Conservation (phyloP, 768 basidiomycete genomes). For the Boletus coccyginus region DNA sequence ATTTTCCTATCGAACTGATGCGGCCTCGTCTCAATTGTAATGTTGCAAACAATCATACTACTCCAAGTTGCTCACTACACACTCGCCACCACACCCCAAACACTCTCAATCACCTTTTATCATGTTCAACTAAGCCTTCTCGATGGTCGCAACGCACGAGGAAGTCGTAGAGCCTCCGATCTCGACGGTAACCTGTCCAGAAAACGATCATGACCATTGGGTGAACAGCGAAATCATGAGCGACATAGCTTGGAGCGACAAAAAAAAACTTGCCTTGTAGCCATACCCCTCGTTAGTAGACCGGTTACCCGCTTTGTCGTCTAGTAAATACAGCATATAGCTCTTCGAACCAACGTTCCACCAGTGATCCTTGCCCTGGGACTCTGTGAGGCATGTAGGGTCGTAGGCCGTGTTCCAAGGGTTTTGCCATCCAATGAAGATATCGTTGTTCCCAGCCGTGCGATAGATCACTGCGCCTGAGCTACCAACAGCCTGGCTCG, state of each 20-base stretch:
- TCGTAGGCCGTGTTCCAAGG: neutral
- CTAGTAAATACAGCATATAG: neutral
- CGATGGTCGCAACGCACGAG: neutral
- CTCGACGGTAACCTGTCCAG: neutral
- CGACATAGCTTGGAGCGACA: too few relatives aligned
- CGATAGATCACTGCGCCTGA: neutral
- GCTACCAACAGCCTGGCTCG: neutral
- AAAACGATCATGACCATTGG: neutral
- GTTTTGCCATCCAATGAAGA: neutral
- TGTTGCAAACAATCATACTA: too few relatives aligned
- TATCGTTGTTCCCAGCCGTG: neutral
- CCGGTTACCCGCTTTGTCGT: neutral
- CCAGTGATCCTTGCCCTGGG: neutral
- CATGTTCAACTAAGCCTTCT: too few relatives aligned
- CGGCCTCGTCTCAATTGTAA: too few relatives aligned
- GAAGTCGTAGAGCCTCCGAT: neutral
- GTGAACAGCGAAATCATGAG: too few relatives aligned
- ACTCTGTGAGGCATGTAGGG: neutral
- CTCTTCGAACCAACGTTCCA: neutral
- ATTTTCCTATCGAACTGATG: too few relatives aligned
- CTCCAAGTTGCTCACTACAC: too few relatives aligned
- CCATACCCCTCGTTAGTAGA: neutral
- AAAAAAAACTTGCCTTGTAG: neutral
- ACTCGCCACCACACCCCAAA: too few relatives aligned
- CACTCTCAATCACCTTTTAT: too few relatives aligned